These are phyloP conservation scores for Dimargaris xerosporica DNA, from an alignment of 192 early-diverging fungal species.

Conservation along the genomic window DNA sequence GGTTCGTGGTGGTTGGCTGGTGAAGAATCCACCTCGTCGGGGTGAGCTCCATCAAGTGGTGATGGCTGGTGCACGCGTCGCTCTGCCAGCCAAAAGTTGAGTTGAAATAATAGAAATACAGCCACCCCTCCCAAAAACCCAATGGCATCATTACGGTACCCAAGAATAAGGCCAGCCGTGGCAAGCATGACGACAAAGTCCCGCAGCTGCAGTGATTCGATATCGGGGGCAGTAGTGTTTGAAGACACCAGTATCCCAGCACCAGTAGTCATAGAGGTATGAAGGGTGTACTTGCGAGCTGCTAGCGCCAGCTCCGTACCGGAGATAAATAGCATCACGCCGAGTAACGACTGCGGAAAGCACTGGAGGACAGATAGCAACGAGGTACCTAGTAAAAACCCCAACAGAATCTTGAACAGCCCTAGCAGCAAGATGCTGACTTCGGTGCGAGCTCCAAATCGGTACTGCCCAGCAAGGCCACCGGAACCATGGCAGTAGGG, in stretches of 20 bases:
- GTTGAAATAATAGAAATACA: conserved; percentile 30
- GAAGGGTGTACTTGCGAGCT: conserved; percentile 26
- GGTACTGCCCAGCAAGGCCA: conserved; percentile 87
- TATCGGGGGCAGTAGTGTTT: conserved; percentile 12
- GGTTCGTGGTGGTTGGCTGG: no score
- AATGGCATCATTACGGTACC: conserved; percentile 68
- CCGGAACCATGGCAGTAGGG: conserved; percentile 74
- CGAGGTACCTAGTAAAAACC: conserved; percentile 71
- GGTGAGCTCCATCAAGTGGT: no score
- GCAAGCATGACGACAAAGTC: conserved; percentile 56
- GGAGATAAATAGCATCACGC: conserved; percentile 76
- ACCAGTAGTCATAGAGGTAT: background rate
- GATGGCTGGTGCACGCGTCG: no score
- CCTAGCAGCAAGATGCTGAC: conserved; percentile 68
- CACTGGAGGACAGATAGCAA: conserved; percentile 48
- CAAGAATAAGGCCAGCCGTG: conserved; percentile 52
- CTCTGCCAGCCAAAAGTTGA: background rate
- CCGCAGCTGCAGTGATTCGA: conserved; percentile 21
- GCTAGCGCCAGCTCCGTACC: conserved; percentile 56
- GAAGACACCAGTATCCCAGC: background rate
- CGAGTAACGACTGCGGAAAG: conserved; percentile 66
- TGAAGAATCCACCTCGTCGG: no score
- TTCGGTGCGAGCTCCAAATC: conserved; percentile 77
- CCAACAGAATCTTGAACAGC: conserved; percentile 53
- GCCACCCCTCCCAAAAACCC: conserved; percentile 57